Conservation (phyloP, 2,329 filamentous ascomycete species). For the Hysterium pulicare region DNA sequence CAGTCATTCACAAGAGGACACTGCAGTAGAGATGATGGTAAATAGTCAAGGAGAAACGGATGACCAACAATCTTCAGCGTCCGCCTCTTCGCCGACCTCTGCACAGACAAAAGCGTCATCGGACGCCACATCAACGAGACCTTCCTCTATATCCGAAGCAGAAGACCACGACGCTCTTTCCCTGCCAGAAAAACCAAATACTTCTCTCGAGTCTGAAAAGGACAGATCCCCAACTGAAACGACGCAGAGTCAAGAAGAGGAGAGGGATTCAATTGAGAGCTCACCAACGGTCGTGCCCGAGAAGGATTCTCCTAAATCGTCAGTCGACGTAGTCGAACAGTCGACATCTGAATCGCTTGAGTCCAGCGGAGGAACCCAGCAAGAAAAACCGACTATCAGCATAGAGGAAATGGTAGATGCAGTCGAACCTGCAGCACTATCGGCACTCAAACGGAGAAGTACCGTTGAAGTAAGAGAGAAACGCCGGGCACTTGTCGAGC, state of each 20-base stretch:
- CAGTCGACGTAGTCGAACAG: slow-evolving; percentile 16
- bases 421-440: slow-evolving; percentile 17
- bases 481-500: slow-evolving; percentile 39
- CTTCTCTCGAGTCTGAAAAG: slow-evolving; percentile 6
- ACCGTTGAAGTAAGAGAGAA: slow-evolving; percentile 34
- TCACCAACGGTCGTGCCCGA: slow-evolving; percentile 35
- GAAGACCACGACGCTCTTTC: slow-evolving; percentile 25
- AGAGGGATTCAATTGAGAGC: slow-evolving; percentile 32
- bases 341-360: slow-evolving; percentile 7
- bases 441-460: slow-evolving; percentile 20
- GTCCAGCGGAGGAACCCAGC: neutral
- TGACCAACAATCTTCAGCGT: slow-evolving; percentile 32
- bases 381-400: neutral
- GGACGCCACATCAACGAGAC: slow-evolving; percentile 35
- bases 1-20: slow-evolving; percentile 48
- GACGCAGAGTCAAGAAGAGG: slow-evolving; percentile 6
- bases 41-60: slow-evolving; percentile 28
- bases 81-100: slow-evolving; percentile 36
- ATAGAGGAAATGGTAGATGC: too few species aligned
- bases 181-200: slow-evolving; percentile 15
- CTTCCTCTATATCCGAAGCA: slow-evolving; percentile 37
- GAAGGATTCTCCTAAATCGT: slow-evolving; percentile 21
- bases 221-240: slow-evolving; percentile 10
- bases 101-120: slow-evolving; percentile 38
- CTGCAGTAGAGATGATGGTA: slow-evolving; percentile 52